Evolutionary conservation across 495 filamentous ascomycete species (phyloP).

Genomic region (Penicillium psychrofluorescens): DNA sequence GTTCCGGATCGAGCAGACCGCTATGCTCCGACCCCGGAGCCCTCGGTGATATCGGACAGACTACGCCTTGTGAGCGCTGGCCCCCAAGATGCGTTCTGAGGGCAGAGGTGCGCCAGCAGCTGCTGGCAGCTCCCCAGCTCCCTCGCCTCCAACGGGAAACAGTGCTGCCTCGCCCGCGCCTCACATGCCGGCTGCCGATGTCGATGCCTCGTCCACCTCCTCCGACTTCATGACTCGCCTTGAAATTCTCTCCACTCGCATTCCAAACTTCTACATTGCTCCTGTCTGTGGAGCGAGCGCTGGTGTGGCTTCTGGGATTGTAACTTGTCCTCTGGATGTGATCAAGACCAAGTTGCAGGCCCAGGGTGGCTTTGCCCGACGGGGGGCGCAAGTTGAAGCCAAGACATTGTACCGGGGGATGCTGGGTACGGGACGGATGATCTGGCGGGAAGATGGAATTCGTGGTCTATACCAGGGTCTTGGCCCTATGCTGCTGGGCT

Average conservation of each 20-base stretch:
- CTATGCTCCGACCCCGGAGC: constrained; percentile 42
- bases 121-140: constrained; percentile 17
- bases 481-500: constrained; percentile 89
- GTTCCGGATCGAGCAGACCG: constrained; percentile 40
- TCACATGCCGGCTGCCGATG: constrained; percentile 10
- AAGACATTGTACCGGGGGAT: constrained; percentile 70
- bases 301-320: constrained; percentile 84
- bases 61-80: constrained; percentile 30
- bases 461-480: constrained; percentile 89
- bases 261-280: constrained; percentile 48
- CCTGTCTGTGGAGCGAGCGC: constrained; percentile 78
- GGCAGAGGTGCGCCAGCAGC: constrained; percentile 22
- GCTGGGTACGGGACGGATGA: constrained; percentile 73
- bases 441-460: constrained; percentile 82
- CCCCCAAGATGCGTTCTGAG: constrained; percentile 33
- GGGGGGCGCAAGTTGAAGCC: constrained; percentile 37
- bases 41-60: constrained; percentile 38
- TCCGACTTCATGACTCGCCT: constrained; percentile 43
- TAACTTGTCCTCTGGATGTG: constrained; percentile 96
- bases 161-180: constrained; percentile 11
- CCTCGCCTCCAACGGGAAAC: constrained; percentile 1
- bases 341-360: constrained; percentile 99
- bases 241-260: constrained; percentile 43
- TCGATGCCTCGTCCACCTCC: not conserved
- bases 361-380: constrained; percentile 67